Evolutionary conservation across 371 early-diverging fungal species (phyloP), one percentile per base, ranked within the genome.

Genomic region (Rhizopus stolonifer): DNA sequence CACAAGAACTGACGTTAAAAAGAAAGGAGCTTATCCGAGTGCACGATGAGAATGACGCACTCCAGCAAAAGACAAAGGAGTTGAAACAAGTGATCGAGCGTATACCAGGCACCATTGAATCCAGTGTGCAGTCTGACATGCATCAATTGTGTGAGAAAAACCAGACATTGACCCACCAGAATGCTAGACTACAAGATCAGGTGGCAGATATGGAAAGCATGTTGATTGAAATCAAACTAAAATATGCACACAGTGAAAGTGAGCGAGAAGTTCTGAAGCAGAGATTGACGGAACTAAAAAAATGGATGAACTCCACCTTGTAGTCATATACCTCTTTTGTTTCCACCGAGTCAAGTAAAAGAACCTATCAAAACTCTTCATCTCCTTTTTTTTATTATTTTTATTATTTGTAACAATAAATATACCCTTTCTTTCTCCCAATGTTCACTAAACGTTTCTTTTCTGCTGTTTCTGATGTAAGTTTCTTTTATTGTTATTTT

Each of bases 81-180:
- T 36, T 86, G 26, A 67, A 75, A 43, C 58, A 58, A 36, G 72
- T 77, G 8, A 61, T 90, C 23, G 81, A 82, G 61, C 50, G 61
- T 4, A 53, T 77, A 40, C 81, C 86, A 14, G 53, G 47, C 22
- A 72, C 74, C 10, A 87, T 91, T 1, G 93, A 94, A 61, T 74
- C 64, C 4, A 72, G 70, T 11, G 77, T 88, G 50, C 70, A 81
- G 52, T 82, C 77, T 10, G 91, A 96, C 52, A 85, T 95, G 81
- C 85, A 93, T 25, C 52, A 64, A 19, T 70, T 96, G 25, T 81
- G 87, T 17, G 44, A 76, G 11, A 91, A 92, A 69, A 95, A 95
- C 59, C 71, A 85, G 36, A 81, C 78, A 26, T 72, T 92, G 19
- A 75, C 83, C 15, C 61, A 81, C 45, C 73, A 77, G 52, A 91